Percentiles rank a stretch among this genome's conserved stretches.
Conservation (phyloP, 2,329 filamentous ascomycete species). For the Emmonsiellopsis sp. region DNA sequence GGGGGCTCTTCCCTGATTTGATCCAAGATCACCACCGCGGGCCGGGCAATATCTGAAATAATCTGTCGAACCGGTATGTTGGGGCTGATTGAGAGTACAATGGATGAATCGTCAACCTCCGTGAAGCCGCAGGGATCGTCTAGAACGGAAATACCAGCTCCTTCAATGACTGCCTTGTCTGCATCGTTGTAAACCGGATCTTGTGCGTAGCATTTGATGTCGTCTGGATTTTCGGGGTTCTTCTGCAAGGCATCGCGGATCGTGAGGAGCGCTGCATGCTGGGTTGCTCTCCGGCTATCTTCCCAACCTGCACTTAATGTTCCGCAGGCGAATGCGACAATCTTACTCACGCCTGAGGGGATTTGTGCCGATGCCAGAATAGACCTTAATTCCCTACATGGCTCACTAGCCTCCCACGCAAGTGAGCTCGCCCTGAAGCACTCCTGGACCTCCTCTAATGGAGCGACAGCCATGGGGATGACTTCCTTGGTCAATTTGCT, state of each 20-base stretch:
- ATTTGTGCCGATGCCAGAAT: not conserved
- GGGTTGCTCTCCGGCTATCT: slow-evolving; percentile 2
- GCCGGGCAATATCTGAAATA: slow-evolving; percentile 29
- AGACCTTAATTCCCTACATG: slow-evolving; percentile 2
- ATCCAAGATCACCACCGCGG: slow-evolving; percentile 23
- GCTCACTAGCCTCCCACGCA: slow-evolving; percentile 5
- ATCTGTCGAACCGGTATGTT: slow-evolving; percentile 29
- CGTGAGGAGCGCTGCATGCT: slow-evolving; percentile 19
- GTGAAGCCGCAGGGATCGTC: slow-evolving; percentile 27
- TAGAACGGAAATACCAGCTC: slow-evolving; percentile 14
- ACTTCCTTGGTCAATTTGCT: too few species aligned
- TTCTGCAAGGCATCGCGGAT: slow-evolving; percentile 11
- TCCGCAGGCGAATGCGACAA: slow-evolving; percentile 7
- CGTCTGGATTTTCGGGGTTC: slow-evolving; percentile 1
- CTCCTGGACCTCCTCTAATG: not conserved
- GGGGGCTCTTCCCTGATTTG: not conserved
- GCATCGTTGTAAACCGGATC: slow-evolving; percentile 19
- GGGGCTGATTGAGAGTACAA: slow-evolving; percentile 27
- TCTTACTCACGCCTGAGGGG: slow-evolving; percentile 3
- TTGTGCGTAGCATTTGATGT: slow-evolving; percentile 16
- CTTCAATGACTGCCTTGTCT: slow-evolving; percentile 12
- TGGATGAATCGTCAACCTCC: slow-evolving; percentile 26
- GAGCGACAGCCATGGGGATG: too few species aligned
- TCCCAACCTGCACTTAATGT: not conserved
- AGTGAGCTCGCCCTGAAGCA: not conserved